A percentile compares a stretch with the other conserved stretches of the same genome.
Evolutionary conservation across 1,284 basidiomycete species (phyloP).

Genomic region (Coniophora puteana): DNA sequence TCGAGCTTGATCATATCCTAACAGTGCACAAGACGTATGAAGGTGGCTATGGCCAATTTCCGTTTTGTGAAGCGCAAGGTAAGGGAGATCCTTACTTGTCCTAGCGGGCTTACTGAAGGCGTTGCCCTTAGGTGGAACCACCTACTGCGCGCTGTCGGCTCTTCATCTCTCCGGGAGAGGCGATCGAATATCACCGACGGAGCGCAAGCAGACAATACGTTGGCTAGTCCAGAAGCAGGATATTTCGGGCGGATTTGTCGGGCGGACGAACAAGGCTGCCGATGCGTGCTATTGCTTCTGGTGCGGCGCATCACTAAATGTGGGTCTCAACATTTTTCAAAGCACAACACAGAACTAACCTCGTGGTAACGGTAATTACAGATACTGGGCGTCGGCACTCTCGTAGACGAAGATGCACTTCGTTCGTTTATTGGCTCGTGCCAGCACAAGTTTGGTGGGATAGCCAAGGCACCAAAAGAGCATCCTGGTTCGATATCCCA

Average conservation of each 20-base stretch:
- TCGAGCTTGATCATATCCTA: constrained; percentile 2
- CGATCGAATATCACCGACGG: constrained; percentile 34
- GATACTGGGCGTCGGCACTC: constrained; percentile 58
- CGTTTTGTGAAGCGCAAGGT: constrained; percentile 85
- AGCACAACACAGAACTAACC: background rate
- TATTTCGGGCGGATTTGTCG: constrained; percentile 73
- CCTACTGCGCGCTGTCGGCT: constrained; percentile 86
- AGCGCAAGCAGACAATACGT: constrained; percentile 54
- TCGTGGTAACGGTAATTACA: constrained; percentile 31
- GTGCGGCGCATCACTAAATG: constrained; percentile 79
- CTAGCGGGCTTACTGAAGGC: constrained; percentile 1
- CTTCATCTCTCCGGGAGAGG: constrained; percentile 50
- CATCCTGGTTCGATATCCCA: constrained; percentile 73
- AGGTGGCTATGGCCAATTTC: constrained; percentile 86
- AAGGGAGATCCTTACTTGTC: constrained; percentile 11
- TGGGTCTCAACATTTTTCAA: constrained; percentile 30
- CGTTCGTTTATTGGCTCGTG: constrained; percentile 65
- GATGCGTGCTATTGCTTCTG: constrained; percentile 97
- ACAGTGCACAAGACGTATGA: constrained; percentile 71
- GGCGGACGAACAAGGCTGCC: constrained; percentile 79
- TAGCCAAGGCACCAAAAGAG: constrained; percentile 78
- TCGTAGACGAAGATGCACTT: constrained; percentile 56
- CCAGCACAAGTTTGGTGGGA: constrained; percentile 84
- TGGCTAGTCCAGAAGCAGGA: constrained; percentile 79
- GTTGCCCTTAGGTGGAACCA: constrained; percentile 74